A percentile compares a stretch with the other conserved stretches of the same genome.
Conservation (phyloP, 345 rosid species). For the Abelmoschus esculentus region DNA sequence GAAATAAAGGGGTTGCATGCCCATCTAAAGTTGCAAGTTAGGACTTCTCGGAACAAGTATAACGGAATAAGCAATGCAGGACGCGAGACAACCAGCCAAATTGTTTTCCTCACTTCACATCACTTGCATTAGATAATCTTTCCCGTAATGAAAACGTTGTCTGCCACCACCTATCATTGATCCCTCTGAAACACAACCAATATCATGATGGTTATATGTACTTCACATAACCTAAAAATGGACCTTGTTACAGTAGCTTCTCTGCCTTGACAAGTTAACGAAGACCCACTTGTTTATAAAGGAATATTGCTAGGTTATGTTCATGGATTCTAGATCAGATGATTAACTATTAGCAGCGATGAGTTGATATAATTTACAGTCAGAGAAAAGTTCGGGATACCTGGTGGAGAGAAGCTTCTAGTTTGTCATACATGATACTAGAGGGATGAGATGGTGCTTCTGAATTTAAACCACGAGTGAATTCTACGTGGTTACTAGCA, state of each 20-base stretch:
- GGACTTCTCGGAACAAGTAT: not conserved
- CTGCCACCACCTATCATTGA: conserved; percentile 8
- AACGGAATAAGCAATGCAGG: conserved; percentile 45
- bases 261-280: not conserved
- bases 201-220: not conserved
- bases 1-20: not conserved
- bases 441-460: conserved; percentile 18
- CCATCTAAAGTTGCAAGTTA: not conserved
- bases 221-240: not conserved
- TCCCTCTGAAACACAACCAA: conserved; percentile 22
- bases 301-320: not conserved
- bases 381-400: conserved; percentile 13
- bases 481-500: conserved; percentile 18
- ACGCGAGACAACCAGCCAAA: conserved; percentile 45
- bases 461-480: conserved; percentile 1
- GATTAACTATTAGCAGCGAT: not conserved
- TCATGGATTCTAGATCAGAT: not conserved
- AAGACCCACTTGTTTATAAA: not conserved
- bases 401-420: conserved; percentile 31
- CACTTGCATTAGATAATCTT: conserved; percentile 45
- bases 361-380: not conserved
- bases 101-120: conserved; percentile 19
- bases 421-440: conserved; percentile 17
- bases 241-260: not conserved
- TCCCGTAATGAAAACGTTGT: not conserved